These are phyloP conservation scores for Seiridium cupressi DNA, from an alignment of 2,329 filamentous ascomycete species.

Conservation along the genomic window DNA sequence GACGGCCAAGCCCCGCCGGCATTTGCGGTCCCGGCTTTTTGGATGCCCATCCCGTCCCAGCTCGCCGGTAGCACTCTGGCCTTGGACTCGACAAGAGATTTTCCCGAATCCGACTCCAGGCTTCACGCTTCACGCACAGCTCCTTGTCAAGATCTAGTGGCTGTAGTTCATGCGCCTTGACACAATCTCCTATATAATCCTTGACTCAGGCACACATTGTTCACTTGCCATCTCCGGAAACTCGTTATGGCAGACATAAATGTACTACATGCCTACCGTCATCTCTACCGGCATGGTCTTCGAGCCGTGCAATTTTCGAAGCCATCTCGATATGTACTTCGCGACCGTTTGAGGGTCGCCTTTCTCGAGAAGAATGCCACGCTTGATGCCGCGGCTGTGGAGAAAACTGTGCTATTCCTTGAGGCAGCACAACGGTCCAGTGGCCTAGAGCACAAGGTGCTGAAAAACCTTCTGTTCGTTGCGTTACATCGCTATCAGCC, in stretches of 20 bases:
- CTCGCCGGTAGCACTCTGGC: not conserved
- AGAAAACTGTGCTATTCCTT: conserved; percentile 70
- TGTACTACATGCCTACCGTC: conserved; percentile 65
- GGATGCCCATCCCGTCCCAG: not conserved
- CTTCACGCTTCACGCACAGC: too few species aligned
- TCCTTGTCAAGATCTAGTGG: too few species aligned
- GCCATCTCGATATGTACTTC: conserved; percentile 63
- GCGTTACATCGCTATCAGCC: conserved; percentile 34
- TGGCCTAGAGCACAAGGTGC: conserved; percentile 69
- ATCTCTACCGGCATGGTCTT: conserved; percentile 65
- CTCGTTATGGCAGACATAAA: conserved; percentile 34
- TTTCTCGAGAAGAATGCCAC: conserved; percentile 50
- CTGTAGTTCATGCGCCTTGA: too few species aligned
- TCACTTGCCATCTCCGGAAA: not conserved
- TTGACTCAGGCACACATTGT: not conserved
- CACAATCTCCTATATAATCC: not conserved
- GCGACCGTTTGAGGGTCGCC: conserved; percentile 56
- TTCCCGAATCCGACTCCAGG: too few species aligned
- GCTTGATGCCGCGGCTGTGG: conserved; percentile 51
- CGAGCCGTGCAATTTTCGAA: conserved; percentile 70
- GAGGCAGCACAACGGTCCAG: conserved; percentile 59
- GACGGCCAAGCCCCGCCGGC: not conserved
- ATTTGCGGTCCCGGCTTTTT: not conserved
- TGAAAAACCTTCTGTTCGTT: conserved; percentile 66
- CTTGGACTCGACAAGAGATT: too few species aligned